A percentile compares a stretch with the other conserved stretches of the same genome.
Conservation (phyloP, 345 rosid genomes). For the Moringa oleifera region DNA sequence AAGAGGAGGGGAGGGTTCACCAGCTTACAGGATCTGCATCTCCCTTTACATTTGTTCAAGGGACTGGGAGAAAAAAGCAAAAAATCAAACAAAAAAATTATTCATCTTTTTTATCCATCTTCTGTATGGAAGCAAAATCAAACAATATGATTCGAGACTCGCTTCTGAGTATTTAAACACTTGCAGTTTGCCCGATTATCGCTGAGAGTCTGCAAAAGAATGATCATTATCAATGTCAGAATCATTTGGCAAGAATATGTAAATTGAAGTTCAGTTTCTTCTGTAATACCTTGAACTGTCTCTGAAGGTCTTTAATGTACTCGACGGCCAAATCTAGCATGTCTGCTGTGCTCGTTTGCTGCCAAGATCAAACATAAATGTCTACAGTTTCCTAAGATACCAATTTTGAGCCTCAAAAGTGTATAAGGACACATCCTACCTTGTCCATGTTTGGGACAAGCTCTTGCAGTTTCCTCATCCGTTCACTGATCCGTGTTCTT, state of each 20-base stretch:
- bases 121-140: constrained; percentile 22
- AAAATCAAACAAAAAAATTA: constrained; percentile 2
- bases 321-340: constrained; percentile 97
- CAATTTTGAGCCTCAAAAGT: neutral
- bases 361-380: constrained; percentile 18
- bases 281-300: constrained; percentile 59
- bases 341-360: constrained; percentile 97
- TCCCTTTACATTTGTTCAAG: too few relatives aligned
- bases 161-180: constrained; percentile 39
- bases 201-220: constrained; percentile 45
- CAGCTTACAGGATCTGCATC: too few relatives aligned
- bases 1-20: too few relatives aligned
- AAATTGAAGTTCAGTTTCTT: too few relatives aligned
- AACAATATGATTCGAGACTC: constrained; percentile 25
- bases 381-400: neutral
- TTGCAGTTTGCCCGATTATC: constrained; percentile 57
- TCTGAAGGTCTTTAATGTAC: constrained; percentile 92
- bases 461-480: constrained; percentile 96
- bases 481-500: constrained; percentile 89
- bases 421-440: constrained; percentile 30
- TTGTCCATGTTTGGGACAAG: constrained; percentile 98
- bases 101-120: too few relatives aligned
- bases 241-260: too few relatives aligned
- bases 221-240: neutral
- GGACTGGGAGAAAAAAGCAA: neutral